Evolutionary conservation across 495 filamentous ascomycete species (phyloP).

Genomic region (Platismatia glauca): DNA sequence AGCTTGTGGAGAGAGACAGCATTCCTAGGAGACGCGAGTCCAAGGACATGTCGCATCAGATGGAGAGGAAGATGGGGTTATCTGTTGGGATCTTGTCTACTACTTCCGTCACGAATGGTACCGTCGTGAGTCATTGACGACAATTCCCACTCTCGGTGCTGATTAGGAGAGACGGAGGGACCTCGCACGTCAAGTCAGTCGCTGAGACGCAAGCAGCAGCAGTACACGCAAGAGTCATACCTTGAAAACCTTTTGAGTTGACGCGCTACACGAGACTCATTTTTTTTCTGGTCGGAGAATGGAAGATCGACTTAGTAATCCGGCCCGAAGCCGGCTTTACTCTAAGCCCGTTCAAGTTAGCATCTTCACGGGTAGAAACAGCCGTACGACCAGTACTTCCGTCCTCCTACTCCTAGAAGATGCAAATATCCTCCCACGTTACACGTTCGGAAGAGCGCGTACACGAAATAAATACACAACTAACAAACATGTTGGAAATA

Average conservation of each 20-base stretch:
- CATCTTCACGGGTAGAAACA: too few relatives aligned
- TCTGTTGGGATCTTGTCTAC: not conserved
- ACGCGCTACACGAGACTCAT: not conserved
- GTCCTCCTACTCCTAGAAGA: too few relatives aligned
- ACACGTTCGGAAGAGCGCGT: not conserved
- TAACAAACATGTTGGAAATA: not conserved
- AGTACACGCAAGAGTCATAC: not conserved
- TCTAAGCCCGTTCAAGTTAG: too few relatives aligned
- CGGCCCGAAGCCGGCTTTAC: too few relatives aligned
- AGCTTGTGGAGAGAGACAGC: not conserved
- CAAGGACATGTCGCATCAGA: conserved; percentile 11
- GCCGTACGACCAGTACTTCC: too few relatives aligned
- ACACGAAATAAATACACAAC: not conserved
- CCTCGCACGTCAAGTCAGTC: not conserved
- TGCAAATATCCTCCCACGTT: too few relatives aligned
- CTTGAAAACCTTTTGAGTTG: not conserved
- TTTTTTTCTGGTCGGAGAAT: not conserved
- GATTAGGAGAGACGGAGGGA: not conserved
- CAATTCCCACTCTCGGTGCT: not conserved
- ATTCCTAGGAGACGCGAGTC: not conserved
- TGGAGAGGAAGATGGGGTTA: not conserved
- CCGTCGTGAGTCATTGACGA: not conserved
- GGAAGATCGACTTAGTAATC: too few relatives aligned
- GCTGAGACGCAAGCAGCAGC: not conserved
- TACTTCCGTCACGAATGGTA: not conserved